Evolutionary conservation across 1,284 basidiomycete genomes (phyloP), one percentile per base, ranked within the genome.

Genomic region (Grifola frondosa): DNA sequence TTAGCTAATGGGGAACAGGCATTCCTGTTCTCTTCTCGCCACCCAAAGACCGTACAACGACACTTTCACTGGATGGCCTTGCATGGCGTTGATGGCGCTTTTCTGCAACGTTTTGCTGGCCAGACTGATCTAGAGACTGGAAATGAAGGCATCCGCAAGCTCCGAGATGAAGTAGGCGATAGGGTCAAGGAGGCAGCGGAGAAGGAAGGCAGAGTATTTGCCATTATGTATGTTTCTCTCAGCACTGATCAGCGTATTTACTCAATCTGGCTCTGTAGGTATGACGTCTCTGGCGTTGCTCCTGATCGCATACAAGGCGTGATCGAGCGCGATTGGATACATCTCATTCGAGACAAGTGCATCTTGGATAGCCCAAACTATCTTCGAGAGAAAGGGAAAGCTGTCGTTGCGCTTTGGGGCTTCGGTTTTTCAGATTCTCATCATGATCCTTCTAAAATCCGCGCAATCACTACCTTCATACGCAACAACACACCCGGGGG

Each of bases 41-140:
- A 88, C 61, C 72, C 78, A 8, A 77, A 75, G 59, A 89, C 87
- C 0, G 85, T 90, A 4, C 73, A 77, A 50, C 68, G 82, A 17
- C 88, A 91, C 58, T 89, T 90, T 59, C 75, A 80, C 51, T 88
- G 84, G 84, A 89, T 90, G 88, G 86, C 86, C 6, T 65, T 77
- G 49, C 81, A 88, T 50, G 79, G 80, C 32, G 75, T 91, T 17
- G 84, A 89, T 49, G 88, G 88, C 7, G 84, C 76, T 2, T 88
- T 91, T 59, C 59, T 90, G 13, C 88, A 89, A 58, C 78, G 88
- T 5, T 88, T 89, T 57, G 74, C 75, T 0, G 73, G 76, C 1
- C 75, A 86, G 53, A 79, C 77, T 33, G 84, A 88, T 55, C 44
- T 78, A 20, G 60, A 65, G 40, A 58, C 60, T 3, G 76, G 78